Evolutionary conservation across 2,329 filamentous ascomycete species (phyloP).

Genomic region (Botrytis tulipae): DNA sequence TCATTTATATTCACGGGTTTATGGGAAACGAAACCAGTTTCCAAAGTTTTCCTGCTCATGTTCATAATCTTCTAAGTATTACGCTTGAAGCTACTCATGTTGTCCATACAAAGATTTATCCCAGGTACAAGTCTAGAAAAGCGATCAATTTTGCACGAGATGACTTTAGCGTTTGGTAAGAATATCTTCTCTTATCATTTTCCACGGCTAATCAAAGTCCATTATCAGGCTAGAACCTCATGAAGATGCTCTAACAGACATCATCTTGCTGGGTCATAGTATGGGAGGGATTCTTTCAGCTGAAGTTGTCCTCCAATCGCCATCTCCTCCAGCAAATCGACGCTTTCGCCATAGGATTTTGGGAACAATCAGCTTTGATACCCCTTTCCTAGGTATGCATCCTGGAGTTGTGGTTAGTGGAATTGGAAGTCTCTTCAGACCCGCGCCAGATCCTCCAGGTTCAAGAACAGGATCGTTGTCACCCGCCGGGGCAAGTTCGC

Average conservation of each 20-base stretch:
- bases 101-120: constrained; percentile 84
- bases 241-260: constrained; percentile 69
- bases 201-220: constrained; percentile 24
- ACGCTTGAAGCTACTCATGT: constrained; percentile 70
- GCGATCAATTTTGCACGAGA: constrained; percentile 72
- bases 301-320: constrained; percentile 66
- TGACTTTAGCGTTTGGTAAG: constrained; percentile 75
- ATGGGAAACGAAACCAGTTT: constrained; percentile 88
- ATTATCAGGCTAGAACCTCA: constrained; percentile 66
- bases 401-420: constrained; percentile 83
- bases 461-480: constrained; percentile 23
- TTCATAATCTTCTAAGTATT: constrained; percentile 70
- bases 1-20: constrained; percentile 88
- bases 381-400: constrained; percentile 84
- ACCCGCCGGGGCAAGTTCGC: constrained; percentile 25
- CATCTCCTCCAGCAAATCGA: constrained; percentile 26
- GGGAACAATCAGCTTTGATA: constrained; percentile 79
- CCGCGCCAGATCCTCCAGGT: constrained; percentile 42
- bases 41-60: constrained; percentile 80
- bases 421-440: constrained; percentile 71
- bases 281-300: constrained; percentile 84
- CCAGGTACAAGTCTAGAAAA: constrained; percentile 73
- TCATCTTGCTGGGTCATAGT: constrained; percentile 81
- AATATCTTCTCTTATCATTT: not conserved
- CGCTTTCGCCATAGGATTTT: constrained; percentile 72